These are phyloP conservation scores for Seiridium cupressi DNA, from an alignment of 2,329 filamentous ascomycete genomes.

Conservation along the genomic window DNA sequence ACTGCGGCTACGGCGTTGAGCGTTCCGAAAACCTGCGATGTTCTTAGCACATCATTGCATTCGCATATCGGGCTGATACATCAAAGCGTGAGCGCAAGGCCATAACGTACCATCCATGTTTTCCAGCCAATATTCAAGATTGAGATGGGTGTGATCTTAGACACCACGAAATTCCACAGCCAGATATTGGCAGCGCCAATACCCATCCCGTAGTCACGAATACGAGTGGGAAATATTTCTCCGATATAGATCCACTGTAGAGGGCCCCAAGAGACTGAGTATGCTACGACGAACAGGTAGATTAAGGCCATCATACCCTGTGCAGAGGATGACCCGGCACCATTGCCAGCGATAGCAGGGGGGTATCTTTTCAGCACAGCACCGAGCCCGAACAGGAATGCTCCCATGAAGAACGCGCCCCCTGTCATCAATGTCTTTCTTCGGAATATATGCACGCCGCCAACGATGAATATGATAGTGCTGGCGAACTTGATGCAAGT, in stretches of 20 bases:
- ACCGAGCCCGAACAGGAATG: slow-evolving; percentile 31
- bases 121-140: slow-evolving; percentile 3
- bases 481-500: slow-evolving; percentile 4
- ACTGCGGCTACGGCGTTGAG: neutral
- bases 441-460: neutral
- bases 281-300: slow-evolving; percentile 52
- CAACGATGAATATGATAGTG: neutral
- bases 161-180: slow-evolving; percentile 44
- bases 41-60: neutral
- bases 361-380: slow-evolving; percentile 40
- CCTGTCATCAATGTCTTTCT: neutral
- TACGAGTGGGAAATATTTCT: slow-evolving; percentile 44
- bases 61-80: neutral
- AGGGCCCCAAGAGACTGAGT: slow-evolving; percentile 49
- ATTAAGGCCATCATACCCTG: slow-evolving; percentile 52
- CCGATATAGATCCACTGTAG: slow-evolving; percentile 39
- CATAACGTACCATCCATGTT: slow-evolving; percentile 2
- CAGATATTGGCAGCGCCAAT: slow-evolving; percentile 45
- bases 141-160: neutral
- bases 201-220: slow-evolving; percentile 45
- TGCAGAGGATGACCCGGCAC: slow-evolving; percentile 34
- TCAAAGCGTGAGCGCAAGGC: neutral
- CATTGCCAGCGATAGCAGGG: slow-evolving; percentile 20
- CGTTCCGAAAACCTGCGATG: neutral
- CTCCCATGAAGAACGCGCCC: neutral